Evolutionary conservation across 1,284 basidiomycete species (phyloP).

Genomic region (Trametes pubescens): DNA sequence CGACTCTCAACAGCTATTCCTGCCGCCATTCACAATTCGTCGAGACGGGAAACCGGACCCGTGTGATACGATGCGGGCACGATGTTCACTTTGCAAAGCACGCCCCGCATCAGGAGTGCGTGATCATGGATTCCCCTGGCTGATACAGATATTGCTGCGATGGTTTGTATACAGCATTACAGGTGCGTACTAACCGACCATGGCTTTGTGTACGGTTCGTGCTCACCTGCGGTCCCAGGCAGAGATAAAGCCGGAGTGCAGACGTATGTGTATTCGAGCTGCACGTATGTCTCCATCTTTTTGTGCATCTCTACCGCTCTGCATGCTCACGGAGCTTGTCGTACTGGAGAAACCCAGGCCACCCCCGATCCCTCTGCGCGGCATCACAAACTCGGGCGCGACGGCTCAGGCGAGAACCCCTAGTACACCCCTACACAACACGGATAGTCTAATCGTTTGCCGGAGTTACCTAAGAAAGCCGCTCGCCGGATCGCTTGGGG

Average conservation of each 20-base stretch:
- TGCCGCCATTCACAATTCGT: neutral
- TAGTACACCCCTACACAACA: too few species aligned
- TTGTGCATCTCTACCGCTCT: neutral
- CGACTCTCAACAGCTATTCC: too few species aligned
- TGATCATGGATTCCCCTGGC: neutral
- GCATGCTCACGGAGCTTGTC: neutral
- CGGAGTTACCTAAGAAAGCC: too few species aligned
- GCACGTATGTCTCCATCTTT: neutral
- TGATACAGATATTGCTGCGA: conserved; percentile 12
- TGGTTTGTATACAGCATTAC: conserved; percentile 6
- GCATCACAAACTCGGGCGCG: too few species aligned
- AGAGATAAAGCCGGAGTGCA: conserved; percentile 1
- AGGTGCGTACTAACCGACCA: neutral
- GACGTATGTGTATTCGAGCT: conserved; percentile 12
- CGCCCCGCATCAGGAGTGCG: conserved; percentile 12
- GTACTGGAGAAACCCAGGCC: too few species aligned
- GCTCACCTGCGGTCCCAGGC: neutral
- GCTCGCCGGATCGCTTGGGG: too few species aligned
- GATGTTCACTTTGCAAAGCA: too few species aligned
- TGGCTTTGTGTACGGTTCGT: neutral
- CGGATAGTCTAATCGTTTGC: too few species aligned
- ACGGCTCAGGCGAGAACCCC: too few species aligned
- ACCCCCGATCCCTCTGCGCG: too few species aligned
- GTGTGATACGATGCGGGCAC: conserved; percentile 3
- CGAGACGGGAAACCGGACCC: neutral